Percentiles rank a stretch among this genome's conserved stretches.
Evolutionary conservation across 1,284 basidiomycete species (phyloP).

Genomic region (Ustilago nuda): DNA sequence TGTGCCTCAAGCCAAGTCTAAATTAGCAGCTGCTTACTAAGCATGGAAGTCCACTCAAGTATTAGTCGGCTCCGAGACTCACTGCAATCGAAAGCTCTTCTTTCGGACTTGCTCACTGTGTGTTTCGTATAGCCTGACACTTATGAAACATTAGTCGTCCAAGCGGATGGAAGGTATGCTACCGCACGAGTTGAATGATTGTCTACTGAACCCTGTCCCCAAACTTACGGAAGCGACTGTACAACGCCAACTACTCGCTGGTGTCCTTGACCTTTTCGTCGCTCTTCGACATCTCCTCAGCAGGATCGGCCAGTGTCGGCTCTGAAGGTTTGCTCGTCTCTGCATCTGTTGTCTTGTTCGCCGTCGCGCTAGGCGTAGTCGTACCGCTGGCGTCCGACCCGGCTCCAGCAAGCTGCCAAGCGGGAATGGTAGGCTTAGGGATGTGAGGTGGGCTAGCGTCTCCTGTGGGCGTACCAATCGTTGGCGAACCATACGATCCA

Average conservation of each 20-base stretch:
- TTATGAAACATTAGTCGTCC: too few species aligned
- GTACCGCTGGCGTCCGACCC: slow-evolving; percentile 11
- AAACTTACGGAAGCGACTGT: background rate
- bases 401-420: slow-evolving; percentile 65
- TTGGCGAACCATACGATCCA: slow-evolving; percentile 41
- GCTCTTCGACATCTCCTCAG: slow-evolving; percentile 49
- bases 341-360: slow-evolving; percentile 15
- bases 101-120: too few species aligned
- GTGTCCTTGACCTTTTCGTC: slow-evolving; percentile 33
- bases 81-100: too few species aligned
- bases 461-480: slow-evolving; percentile 42
- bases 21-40: too few species aligned
- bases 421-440: slow-evolving; percentile 62
- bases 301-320: slow-evolving; percentile 33
- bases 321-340: slow-evolving; percentile 28
- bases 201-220: background rate
- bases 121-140: too few species aligned
- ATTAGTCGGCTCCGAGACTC: too few species aligned
- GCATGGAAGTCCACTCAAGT: too few species aligned
- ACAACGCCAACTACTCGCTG: slow-evolving; percentile 9
- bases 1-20: too few species aligned
- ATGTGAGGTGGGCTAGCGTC: slow-evolving; percentile 52
- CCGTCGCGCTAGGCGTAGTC: slow-evolving; percentile 9
- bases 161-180: too few species aligned
- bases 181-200: too few species aligned